Percentiles rank a stretch among this genome's conserved stretches.
phyloP scores from a whole-genome alignment of 2,329 filamentous ascomycete species.

The Botryosphaeria dothidea region DNA sequence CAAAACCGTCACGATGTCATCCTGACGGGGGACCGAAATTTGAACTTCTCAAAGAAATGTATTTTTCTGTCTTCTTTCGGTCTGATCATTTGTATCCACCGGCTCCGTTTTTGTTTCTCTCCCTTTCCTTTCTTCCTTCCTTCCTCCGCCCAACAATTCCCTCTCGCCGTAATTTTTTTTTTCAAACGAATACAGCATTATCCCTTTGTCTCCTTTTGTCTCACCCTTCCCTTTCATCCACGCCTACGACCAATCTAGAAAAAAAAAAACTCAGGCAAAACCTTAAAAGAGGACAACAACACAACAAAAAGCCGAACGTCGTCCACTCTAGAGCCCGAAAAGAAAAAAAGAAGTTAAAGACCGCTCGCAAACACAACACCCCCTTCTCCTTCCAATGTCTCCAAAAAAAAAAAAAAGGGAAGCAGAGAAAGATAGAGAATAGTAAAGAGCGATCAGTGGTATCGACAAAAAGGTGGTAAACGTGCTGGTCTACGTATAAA shows the following conservation, averaged over 20 bases:
- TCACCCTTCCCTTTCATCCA: too few species aligned
- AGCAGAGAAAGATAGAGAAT: not conserved
- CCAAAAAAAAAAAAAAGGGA: not conserved
- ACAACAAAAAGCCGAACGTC: too few species aligned
- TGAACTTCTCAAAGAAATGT: not conserved
- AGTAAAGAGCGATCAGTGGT: not conserved
- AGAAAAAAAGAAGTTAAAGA: not conserved
- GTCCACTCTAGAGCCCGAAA: too few species aligned
- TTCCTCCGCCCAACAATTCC: not conserved
- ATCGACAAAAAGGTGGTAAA: not conserved
- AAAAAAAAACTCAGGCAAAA: not conserved
- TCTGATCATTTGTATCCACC: too few species aligned
- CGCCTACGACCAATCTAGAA: not conserved
- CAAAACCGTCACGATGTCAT: too few species aligned
- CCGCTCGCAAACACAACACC: too few species aligned
- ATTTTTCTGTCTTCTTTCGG: not conserved
- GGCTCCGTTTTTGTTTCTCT: not conserved
- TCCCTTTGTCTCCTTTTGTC: too few species aligned
- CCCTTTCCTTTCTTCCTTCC: not conserved
- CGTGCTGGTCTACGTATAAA: not conserved
- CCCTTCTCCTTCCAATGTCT: not conserved
- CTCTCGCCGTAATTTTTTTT: not conserved
- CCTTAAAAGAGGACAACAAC: too few species aligned
- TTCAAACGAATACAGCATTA: not conserved
- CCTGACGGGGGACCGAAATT: too few species aligned